Percentiles rank a stretch among this genome's conserved stretches.
These are phyloP conservation scores for Stipa capillata DNA, from an alignment of 176 grass and related monocot species.

Conservation along the genomic window DNA sequence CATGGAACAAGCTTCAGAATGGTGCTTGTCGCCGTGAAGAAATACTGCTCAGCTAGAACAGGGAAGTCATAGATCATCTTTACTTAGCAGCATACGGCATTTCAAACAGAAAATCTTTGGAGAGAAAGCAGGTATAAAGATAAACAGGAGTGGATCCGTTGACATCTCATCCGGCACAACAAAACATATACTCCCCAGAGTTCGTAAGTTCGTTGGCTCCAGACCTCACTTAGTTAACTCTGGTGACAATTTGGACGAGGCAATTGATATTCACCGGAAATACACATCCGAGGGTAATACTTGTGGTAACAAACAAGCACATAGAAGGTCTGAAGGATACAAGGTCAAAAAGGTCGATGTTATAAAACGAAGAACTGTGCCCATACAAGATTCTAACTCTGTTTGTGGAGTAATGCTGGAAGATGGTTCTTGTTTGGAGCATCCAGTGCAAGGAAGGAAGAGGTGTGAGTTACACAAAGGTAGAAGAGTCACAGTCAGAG, in stretches of 20 bases:
- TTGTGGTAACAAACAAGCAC: slow-evolving; percentile 30
- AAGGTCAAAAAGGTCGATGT: slow-evolving; percentile 41
- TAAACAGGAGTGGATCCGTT: slow-evolving; percentile 28
- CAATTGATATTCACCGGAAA: slow-evolving; percentile 16
- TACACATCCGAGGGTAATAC: background rate
- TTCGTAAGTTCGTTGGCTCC: slow-evolving; percentile 45
- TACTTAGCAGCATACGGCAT: slow-evolving; percentile 35
- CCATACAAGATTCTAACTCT: slow-evolving; percentile 16
- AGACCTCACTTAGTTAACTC: slow-evolving; percentile 44
- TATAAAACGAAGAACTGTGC: slow-evolving; percentile 3
- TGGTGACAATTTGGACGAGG: background rate
- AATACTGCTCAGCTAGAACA: slow-evolving; percentile 65
- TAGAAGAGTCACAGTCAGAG: slow-evolving; percentile 27
- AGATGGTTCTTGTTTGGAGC: slow-evolving; percentile 54
- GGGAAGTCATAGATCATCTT: slow-evolving; percentile 18
- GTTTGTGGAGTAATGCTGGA: slow-evolving; percentile 51
- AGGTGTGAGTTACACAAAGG: slow-evolving; percentile 88
- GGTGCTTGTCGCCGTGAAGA: slow-evolving; percentile 64
- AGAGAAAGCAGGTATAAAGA: slow-evolving; percentile 63
- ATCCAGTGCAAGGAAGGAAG: slow-evolving; percentile 61
- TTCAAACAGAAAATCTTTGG: slow-evolving; percentile 40
- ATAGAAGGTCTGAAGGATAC: slow-evolving; percentile 31
- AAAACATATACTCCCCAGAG: slow-evolving; percentile 46
- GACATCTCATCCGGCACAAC: slow-evolving; percentile 24
- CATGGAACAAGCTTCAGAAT: slow-evolving; percentile 85